Conservation (phyloP, 2,329 filamentous ascomycete genomes). For the Bipolaris zeicola region DNA sequence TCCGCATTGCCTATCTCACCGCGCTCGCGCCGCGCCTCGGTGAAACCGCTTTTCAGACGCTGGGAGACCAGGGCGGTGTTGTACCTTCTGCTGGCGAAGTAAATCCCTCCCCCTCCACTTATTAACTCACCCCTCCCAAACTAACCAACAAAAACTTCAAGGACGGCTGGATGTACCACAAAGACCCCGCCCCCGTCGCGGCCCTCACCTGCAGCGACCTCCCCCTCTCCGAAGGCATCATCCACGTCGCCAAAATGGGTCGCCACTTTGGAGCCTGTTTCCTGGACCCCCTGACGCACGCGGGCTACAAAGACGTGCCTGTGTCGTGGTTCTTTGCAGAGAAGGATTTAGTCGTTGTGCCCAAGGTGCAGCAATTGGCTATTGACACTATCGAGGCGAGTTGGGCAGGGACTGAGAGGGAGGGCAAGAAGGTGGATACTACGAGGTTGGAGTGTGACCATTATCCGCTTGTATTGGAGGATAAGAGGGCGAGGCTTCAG, state of each 20-base stretch:
- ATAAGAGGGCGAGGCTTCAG: conserved; percentile 31
- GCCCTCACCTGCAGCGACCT: conserved; percentile 25
- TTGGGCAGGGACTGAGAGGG: conserved; percentile 26
- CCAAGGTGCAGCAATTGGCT: conserved; percentile 38
- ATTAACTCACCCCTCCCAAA: not conserved
- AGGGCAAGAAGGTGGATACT: conserved; percentile 49
- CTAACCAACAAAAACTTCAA: not conserved
- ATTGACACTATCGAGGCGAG: conserved; percentile 47
- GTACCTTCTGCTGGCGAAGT: conserved; percentile 18
- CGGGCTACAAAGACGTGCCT: conserved; percentile 50
- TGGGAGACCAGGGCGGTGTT: not conserved
- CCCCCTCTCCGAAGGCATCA: conserved; percentile 16
- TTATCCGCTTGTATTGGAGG: conserved; percentile 34
- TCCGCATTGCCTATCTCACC: conserved; percentile 30
- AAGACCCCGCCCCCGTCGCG: conserved; percentile 9
- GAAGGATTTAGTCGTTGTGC: conserved; percentile 43
- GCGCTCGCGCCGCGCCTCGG: conserved; percentile 25
- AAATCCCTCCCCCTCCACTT: not conserved
- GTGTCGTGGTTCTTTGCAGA: conserved; percentile 51
- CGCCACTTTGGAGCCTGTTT: conserved; percentile 48
- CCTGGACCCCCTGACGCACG: conserved; percentile 42
- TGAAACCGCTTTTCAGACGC: conserved; percentile 4
- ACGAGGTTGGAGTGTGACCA: conserved; percentile 47
- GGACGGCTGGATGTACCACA: conserved; percentile 24
- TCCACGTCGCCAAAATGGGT: conserved; percentile 21